Conservation (phyloP, 495 filamentous ascomycete species). For the Chaetomium tenue region DNA sequence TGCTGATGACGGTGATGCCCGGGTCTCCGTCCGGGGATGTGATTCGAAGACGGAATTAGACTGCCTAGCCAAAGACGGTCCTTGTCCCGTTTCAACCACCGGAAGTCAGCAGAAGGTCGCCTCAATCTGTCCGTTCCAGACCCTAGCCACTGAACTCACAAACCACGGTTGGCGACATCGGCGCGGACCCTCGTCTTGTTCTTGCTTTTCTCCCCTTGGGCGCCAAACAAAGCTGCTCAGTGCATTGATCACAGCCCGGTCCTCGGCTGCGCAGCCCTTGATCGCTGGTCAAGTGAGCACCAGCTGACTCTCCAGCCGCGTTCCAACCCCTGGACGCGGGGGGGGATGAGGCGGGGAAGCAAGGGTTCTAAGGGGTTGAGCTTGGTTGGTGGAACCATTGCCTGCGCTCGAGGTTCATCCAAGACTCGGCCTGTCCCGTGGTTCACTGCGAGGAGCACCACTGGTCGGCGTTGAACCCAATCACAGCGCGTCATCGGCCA, state of each 20-base stretch:
- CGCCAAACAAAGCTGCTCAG: neutral
- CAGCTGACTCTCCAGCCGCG: constrained; percentile 17
- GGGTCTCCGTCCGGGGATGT: neutral
- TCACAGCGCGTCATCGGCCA: neutral
- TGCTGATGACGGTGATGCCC: neutral
- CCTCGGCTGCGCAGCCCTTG: neutral
- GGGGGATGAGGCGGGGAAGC: constrained; percentile 12
- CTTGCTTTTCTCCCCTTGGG: neutral
- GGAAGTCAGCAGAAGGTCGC: neutral
- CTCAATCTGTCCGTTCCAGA: neutral
- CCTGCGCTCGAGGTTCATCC: neutral
- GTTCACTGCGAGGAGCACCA: neutral
- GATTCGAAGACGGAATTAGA: neutral
- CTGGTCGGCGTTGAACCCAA: neutral
- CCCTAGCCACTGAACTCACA: neutral
- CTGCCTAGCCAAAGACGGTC: too few species aligned
- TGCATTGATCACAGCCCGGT: constrained; percentile 6
- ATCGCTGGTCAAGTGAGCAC: neutral
- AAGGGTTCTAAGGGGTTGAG: constrained; percentile 9
- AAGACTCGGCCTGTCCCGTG: neutral
- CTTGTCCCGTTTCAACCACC: neutral
- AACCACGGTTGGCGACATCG: neutral
- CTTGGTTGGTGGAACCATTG: constrained; percentile 7
- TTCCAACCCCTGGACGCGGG: neutral
- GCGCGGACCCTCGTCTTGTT: neutral